Base-by-base conservation (phyloP, 2,329 filamentous ascomycete genomes). In the Pseudonectria foliicola region DNA sequence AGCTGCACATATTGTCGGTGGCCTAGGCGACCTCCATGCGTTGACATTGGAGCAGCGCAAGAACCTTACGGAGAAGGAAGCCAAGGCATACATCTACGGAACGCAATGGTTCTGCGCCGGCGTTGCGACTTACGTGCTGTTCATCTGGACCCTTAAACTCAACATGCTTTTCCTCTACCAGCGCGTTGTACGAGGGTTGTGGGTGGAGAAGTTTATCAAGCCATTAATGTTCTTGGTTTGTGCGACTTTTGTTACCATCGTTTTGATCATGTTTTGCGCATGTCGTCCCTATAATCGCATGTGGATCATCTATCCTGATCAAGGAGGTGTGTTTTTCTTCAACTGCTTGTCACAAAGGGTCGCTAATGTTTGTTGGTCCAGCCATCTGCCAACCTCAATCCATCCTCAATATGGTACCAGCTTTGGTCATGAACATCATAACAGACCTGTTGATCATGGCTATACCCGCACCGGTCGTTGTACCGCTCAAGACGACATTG, bases 91-190 rank as follows among this genome's bases (percentile, higher is more conserved):
- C 33, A 30, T 43, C 13, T 38, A 35, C 31, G 42, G 30, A 3
- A 44, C 42, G n/a, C 36, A 44, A n/a, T 44, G 42, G 42, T 44
- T 44, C 26, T 44, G 42, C 31, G 39, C 31, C 7, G 42, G 42
- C 12, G 39, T 44, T 12, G 39, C 36, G 2, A 44, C 42, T 8
- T 44, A 44, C n/a, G 35, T 37, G 10, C 27, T 44, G 4, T 44
- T 44, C 36, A 44, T 63, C 25, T 64, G 60, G 61, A 51, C 52
- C 2, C 42, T 63, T 25, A 63, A 62, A 29, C 39, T 63, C 14
- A 60, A 60, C 42, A 61, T 63, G 55, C 39, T 62, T 13, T 62
- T 59, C 40, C 53, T 63, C 26, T 63, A 60, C 34, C 45, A 51
- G 29, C 54, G 59, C 2, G 45, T 63, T 6, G 54, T 61, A 13